These are phyloP conservation scores for Phyllosticta citriasiana DNA, from an alignment of 2,329 filamentous ascomycete genomes.

Conservation along the genomic window DNA sequence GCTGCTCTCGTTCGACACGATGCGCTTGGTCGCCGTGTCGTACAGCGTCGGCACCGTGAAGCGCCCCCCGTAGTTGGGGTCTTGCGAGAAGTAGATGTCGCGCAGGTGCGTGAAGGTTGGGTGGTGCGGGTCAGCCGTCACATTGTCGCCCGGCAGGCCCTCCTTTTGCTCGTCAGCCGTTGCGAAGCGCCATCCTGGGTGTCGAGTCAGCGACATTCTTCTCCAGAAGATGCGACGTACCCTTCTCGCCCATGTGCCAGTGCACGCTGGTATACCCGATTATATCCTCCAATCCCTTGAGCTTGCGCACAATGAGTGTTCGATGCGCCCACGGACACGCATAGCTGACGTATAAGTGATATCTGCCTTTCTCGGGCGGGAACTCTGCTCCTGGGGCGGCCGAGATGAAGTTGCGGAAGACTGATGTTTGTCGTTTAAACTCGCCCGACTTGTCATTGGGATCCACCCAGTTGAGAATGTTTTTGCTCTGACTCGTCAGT, in stretches of 20 bases:
- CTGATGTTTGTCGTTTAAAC: constrained; percentile 80
- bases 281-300: constrained; percentile 86
- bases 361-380: constrained; percentile 76
- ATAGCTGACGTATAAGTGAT: constrained; percentile 92
- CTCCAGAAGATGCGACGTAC: constrained; percentile 28
- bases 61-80: constrained; percentile 62
- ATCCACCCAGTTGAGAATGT: constrained; percentile 75
- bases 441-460: constrained; percentile 71
- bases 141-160: constrained; percentile 44
- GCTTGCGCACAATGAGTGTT: constrained; percentile 72
- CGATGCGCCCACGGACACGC: constrained; percentile 92
- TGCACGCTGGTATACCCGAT: constrained; percentile 76
- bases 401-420: constrained; percentile 74
- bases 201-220: neutral
- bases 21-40: constrained; percentile 63
- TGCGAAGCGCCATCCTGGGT: constrained; percentile 70
- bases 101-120: constrained; percentile 61
- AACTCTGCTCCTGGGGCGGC: constrained; percentile 62
- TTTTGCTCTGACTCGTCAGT: neutral
- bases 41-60: constrained; percentile 85
- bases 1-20: constrained; percentile 85
- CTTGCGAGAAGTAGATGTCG: constrained; percentile 67
- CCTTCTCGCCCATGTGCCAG: constrained; percentile 71
- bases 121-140: constrained; percentile 54
- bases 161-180: constrained; percentile 47